Base-by-base conservation (phyloP, 208 protist genomes). In the Dictyostelium gargantuum region DNA sequence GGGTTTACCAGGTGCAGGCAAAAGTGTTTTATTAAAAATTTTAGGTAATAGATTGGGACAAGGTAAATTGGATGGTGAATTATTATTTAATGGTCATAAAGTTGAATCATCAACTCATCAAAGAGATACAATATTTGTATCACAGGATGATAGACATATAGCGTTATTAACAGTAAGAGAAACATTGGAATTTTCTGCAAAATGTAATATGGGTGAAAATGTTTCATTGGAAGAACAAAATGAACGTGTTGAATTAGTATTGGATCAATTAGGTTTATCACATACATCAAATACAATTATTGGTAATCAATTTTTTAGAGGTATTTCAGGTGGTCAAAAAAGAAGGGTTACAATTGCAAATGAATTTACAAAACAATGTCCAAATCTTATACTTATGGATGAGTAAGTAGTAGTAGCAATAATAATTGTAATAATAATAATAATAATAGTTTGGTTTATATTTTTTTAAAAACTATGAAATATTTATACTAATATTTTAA, bases 321-420 rank as follows among this genome's bases (percentile, higher is more conserved):
- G 93, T 73, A 93, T 94, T 26, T 92, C 81, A 26, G 93, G 93
- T 63, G 93, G 93, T 52, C 91, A 94, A 50, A 89, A 86, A n/a
- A 72, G 91, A 61, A 61, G 93, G 38, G 85, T 92, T 13, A 91
- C 89, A 5, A 85, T 94, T n/a, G 93, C 91, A 6, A 48, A 29
- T n/a, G 93, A 92, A 42, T 86, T 97, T 42, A 94, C 97, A 21
- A 73, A 82, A 17, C 63, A 73, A 38, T 68, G 84, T 35, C 95
- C 89, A 48, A 93, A 93, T 74, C 29, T 93, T 5, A 84, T 93
- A 6, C 44, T 93, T 6, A 50, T 93, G 76, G 89, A 93, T 54
- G 89, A 93, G n/a, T n/a, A n/a, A n/a, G n/a, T n/a, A n/a, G n/a
- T n/a, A n/a, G n/a, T n/a, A n/a, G n/a, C n/a, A n/a, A n/a, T n/a